Base-by-base conservation (phyloP, 2,329 filamentous ascomycete genomes). In the Fusarium camptoceras region DNA sequence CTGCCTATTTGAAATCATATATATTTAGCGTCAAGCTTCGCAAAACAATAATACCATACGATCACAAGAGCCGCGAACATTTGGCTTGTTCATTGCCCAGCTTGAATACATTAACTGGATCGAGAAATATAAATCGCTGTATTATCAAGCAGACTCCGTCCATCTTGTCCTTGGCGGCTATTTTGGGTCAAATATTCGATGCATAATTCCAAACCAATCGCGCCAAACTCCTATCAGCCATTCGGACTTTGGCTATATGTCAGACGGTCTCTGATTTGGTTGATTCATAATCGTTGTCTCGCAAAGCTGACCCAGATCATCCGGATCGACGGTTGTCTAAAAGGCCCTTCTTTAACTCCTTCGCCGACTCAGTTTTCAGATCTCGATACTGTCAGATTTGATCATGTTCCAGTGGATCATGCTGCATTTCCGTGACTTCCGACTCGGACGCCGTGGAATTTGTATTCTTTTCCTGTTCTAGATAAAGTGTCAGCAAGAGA, bases 381-480 rank as follows among this genome's bases (percentile, higher is more conserved):
- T 64, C 47, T 69, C 57, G 53, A 59, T 64, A 64, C 37, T 68
- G 67, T 71, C 58, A 71, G 54, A 54, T 64, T 20, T 64, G 34
- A 25, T 18, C 39, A 31, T 18, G 18, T 22, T 47, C 34, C 15
- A 24, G 62, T 70, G 63, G 61, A 51, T 43, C 57, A 31, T 25
- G 25, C 12, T 64, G 31, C 30, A 41, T 47, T 49, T 53, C 67
- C 67, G 67, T 41, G 59, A 49, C 59, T 68, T 70, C 67, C 67
- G 67, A 60, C 49, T 68, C 67, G 67, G 58, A 46, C 42, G 42
- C 63, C 54, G 59, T 55, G 39, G 44, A 55, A 7, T 51, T 50
- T 50, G 24, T 24, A 47, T 64, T 47, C 18, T 37, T 37, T 37
- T 37, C 34, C 34, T 3, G 18, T 22, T 42, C 24, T 53, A 48